phyloP scores from a whole-genome alignment of 345 rosid species.

The Lenwebbia sp. region DNA sequence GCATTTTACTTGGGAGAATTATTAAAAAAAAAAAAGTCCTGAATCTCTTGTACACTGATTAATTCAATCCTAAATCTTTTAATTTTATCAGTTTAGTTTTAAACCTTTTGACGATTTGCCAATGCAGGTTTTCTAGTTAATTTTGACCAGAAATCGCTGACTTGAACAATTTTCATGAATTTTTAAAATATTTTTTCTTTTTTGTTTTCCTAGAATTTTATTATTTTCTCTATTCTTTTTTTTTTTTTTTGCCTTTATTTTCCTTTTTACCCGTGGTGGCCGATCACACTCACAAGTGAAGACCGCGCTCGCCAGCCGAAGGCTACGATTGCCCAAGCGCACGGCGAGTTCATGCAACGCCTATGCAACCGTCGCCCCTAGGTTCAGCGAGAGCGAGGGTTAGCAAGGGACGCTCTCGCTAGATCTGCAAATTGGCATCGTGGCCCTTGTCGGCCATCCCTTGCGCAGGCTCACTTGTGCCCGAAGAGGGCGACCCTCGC shows the following conservation, averaged over 20 bases:
- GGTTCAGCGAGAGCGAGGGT: neutral
- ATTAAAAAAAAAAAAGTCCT: neutral
- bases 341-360: neutral
- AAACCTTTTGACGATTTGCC: neutral
- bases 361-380: neutral
- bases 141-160: neutral
- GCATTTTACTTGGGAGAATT: neutral
- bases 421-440: neutral
- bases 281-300: neutral
- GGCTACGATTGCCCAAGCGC: no score
- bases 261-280: neutral
- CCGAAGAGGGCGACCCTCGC: neutral
- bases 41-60: fast-evolving
- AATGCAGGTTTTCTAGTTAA: fast-evolving
- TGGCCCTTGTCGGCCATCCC: fast-evolving
- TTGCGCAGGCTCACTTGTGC: no score
- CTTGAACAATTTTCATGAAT: neutral
- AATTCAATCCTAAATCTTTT: neutral
- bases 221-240: neutral
- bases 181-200: neutral
- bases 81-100: neutral
- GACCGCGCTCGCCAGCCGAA: neutral
- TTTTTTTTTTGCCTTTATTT: neutral
- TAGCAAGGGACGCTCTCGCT: neutral
- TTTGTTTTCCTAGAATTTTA: neutral